Base-by-base conservation (phyloP, 192 early-diverging fungal species). In the Thoreauomyces humboldtii region DNA sequence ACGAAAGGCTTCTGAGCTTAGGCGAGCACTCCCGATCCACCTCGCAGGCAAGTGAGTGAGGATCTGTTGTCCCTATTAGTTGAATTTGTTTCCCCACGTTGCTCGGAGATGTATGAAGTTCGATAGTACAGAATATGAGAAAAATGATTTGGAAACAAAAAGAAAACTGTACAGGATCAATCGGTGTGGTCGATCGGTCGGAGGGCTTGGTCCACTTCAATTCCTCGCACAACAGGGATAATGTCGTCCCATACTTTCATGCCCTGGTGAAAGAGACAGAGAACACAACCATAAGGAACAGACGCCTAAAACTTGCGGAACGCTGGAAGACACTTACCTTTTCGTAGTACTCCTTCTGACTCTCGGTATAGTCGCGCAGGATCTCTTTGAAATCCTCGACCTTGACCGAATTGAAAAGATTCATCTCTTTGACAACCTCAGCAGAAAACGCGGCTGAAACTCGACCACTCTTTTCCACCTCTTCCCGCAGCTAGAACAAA, bases 281-380 rank as follows among this genome's bases (percentile, higher is more conserved):
- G 9, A 41, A 41, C 17, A 9, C 38, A 9, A 17, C 9, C 38
- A 9, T 17, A 41, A 9, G 38, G 38, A 9, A 41, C 9, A 41
- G 9, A 17, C 15, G 33, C 38, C 36, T 9, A 24, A 17, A 63
- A 55, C 41, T 47, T 19, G 2, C 33, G 12, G n/a, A 32, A n/a
- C 9, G 21, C 21, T 58, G 38, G 17, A 15, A 14, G n/a, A n/a
- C n/a, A n/a, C n/a, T n/a, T 72, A 90, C 86, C 71, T 91, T 82
- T 61, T 91, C 74, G 70, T 88, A 91, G 58, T 91, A 98, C 63
- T 89, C 86, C 50, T 94, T 83, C 54, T 96, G 92, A 22, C 87
- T 82, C 5, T 88, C 81, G 5, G 87, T 86, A 72, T 92, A 87
- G 25, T 86, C 88, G 24, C 85, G 62, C 62, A 95, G 72, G 21